A percentile compares a stretch with the other conserved stretches of the same genome.
These are phyloP conservation scores for Penicillium desertorum DNA, from an alignment of 495 filamentous ascomycete genomes.

Conservation along the genomic window DNA sequence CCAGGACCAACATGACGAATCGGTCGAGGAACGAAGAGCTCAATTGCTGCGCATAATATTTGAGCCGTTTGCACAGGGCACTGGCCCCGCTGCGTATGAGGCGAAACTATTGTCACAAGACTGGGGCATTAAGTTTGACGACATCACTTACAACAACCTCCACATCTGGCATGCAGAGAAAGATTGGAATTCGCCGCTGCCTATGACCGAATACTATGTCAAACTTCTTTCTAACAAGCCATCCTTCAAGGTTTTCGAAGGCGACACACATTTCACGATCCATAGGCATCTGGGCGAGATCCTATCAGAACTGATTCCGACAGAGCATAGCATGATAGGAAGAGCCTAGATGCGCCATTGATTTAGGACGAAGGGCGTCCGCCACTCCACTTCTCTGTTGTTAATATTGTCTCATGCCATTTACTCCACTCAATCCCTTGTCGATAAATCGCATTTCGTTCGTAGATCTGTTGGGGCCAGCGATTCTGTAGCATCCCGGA, in stretches of 20 bases:
- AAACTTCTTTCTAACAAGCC: conserved; percentile 18
- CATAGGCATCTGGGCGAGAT: conserved; percentile 17
- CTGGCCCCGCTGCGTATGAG: conserved; percentile 24
- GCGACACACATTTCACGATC: conserved; percentile 23
- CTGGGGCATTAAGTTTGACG: conserved; percentile 38
- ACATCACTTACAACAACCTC: conserved; percentile 29
- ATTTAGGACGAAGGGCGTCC: neutral
- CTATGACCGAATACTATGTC: conserved; percentile 22
- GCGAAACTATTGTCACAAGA: conserved; percentile 25
- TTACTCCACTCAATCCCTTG: neutral
- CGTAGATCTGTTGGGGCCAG: neutral
- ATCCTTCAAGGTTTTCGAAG: conserved; percentile 13
- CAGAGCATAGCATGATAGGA: too few relatives aligned
- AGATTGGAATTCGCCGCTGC: conserved; percentile 32
- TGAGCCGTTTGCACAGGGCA: conserved; percentile 30
- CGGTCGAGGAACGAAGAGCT: conserved; percentile 5
- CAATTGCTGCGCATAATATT: conserved; percentile 11
- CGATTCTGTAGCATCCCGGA: neutral
- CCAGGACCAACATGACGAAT: neutral
- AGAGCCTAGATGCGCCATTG: neutral
- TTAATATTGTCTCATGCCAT: neutral
- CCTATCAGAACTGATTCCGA: conserved; percentile 16
- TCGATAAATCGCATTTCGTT: neutral
- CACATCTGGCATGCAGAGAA: conserved; percentile 38
- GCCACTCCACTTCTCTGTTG: neutral